Evolutionary conservation across 2,329 filamentous ascomycete species (phyloP).

Genomic region (Phyllachora maydis): DNA sequence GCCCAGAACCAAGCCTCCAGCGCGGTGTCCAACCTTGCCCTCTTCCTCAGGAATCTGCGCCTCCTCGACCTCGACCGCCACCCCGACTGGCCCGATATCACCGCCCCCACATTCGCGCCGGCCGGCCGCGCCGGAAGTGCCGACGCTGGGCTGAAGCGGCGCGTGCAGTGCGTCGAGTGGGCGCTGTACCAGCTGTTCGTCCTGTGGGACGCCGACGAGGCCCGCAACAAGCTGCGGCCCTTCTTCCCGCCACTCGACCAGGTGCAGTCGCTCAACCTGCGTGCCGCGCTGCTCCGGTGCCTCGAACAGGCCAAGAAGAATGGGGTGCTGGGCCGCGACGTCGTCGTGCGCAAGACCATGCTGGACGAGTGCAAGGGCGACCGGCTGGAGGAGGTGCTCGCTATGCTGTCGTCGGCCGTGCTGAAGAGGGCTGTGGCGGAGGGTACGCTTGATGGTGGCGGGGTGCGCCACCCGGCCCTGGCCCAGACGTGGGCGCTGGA

Average conservation of each 20-base stretch:
- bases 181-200: constrained; percentile 71
- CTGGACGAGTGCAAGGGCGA: constrained; percentile 91
- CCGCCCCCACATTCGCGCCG: constrained; percentile 44
- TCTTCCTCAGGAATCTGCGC: constrained; percentile 69
- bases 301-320: constrained; percentile 79
- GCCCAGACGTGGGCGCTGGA: constrained; percentile 36
- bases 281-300: constrained; percentile 60
- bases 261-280: constrained; percentile 76
- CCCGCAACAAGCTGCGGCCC: constrained; percentile 66
- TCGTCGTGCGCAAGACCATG: constrained; percentile 78
- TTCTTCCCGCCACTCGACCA: constrained; percentile 86
- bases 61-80: constrained; percentile 61
- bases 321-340: constrained; percentile 60
- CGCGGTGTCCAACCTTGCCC: constrained; percentile 28
- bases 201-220: constrained; percentile 61
- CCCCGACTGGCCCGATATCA: constrained; percentile 65
- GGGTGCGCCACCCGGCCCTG: constrained; percentile 20
- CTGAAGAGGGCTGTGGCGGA: constrained; percentile 44
- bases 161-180: constrained; percentile 76
- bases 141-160: constrained; percentile 57
- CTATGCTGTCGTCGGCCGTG: constrained; percentile 66
- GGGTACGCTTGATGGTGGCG: too few species aligned
- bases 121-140: too few species aligned
- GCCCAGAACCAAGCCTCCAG: too few species aligned
- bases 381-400: constrained; percentile 68